Percentiles rank a stretch among this genome's conserved stretches.
phyloP scores from a whole-genome alignment of 352 stramenopile species.

The Blastocystis sp. region DNA sequence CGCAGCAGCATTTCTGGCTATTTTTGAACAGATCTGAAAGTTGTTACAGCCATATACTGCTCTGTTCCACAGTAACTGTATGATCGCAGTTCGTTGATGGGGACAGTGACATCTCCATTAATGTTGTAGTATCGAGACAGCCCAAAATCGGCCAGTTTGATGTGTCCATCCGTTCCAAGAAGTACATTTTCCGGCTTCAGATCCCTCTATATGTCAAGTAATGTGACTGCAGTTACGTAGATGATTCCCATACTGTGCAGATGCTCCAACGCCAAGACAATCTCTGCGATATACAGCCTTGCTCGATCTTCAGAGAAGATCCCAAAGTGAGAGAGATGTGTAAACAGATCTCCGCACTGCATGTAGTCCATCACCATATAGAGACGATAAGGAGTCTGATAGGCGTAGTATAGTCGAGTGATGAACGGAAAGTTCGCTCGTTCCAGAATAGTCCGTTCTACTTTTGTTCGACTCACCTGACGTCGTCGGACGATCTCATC shows the following conservation, averaged over 20 bases:
- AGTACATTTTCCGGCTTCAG: slow-evolving; percentile 93
- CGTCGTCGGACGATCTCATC: slow-evolving; percentile 82
- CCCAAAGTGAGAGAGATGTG: slow-evolving; percentile 79
- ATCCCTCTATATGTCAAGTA: slow-evolving; percentile 68
- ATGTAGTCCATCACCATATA: slow-evolving; percentile 95
- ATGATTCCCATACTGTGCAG: slow-evolving; percentile 88
- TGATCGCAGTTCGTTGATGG: slow-evolving; percentile 25
- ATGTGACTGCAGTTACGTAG: slow-evolving; percentile 69
- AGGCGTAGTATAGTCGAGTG: slow-evolving; percentile 89
- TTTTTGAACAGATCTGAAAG: not conserved
- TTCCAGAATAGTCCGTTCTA: slow-evolving; percentile 92
- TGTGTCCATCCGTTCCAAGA: slow-evolving; percentile 80
- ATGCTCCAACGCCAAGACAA: slow-evolving; percentile 87
- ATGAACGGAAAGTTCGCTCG: slow-evolving; percentile 95
- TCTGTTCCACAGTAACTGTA: slow-evolving; percentile 72
- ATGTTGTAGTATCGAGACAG: slow-evolving; percentile 66
- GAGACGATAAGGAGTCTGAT: slow-evolving; percentile 86
- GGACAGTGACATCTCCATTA: not conserved
- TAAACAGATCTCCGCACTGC: slow-evolving; percentile 90
- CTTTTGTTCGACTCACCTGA: slow-evolving; percentile 87
- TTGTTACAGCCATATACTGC: slow-evolving; percentile 77
- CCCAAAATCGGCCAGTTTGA: slow-evolving; percentile 94
- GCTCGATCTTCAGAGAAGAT: slow-evolving; percentile 82
- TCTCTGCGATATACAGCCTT: slow-evolving; percentile 90
- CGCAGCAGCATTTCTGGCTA: slow-evolving; percentile 75